Evolutionary conservation across 192 early-diverging fungal genomes (phyloP).

Genomic region (Coemansia sp.): DNA sequence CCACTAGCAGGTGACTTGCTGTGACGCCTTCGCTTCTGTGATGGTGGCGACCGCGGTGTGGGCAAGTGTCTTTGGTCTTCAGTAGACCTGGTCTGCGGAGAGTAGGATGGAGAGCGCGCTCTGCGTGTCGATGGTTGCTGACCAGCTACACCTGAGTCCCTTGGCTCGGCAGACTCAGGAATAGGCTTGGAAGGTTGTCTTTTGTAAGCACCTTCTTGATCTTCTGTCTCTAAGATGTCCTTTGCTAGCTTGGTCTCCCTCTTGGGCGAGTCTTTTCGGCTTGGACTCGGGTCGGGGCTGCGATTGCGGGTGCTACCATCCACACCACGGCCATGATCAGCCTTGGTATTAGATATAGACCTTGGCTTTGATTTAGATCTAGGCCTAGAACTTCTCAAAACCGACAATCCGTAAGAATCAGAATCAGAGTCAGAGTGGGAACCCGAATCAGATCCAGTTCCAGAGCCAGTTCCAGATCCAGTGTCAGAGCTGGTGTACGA

Average conservation of each 20-base stretch:
- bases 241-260: not conserved
- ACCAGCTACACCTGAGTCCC: not conserved
- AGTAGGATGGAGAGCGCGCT: constrained; percentile 48
- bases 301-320: not conserved
- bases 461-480: constrained; percentile 6
- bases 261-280: not conserved
- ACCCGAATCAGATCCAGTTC: constrained; percentile 11
- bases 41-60: not conserved
- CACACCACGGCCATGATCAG: too few species aligned
- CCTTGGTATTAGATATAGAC: too few species aligned
- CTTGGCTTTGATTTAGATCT: not conserved
- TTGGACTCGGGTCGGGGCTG: not conserved
- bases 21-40: constrained; percentile 6
- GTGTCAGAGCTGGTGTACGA: too few species aligned
- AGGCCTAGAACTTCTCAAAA: too few species aligned
- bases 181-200: constrained; percentile 5
- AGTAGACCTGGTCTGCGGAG: constrained; percentile 13
- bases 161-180: not conserved
- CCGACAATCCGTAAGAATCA: constrained; percentile 2
- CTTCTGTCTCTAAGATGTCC: not conserved
- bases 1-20: constrained; percentile 2
- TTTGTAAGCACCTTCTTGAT: constrained; percentile 1
- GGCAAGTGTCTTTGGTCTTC: not conserved
- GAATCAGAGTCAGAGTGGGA: constrained; percentile 21
- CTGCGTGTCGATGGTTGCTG: not conserved